Base-by-base conservation (phyloP, 2,329 filamentous ascomycete genomes). In the Colletotrichum melonis region DNA sequence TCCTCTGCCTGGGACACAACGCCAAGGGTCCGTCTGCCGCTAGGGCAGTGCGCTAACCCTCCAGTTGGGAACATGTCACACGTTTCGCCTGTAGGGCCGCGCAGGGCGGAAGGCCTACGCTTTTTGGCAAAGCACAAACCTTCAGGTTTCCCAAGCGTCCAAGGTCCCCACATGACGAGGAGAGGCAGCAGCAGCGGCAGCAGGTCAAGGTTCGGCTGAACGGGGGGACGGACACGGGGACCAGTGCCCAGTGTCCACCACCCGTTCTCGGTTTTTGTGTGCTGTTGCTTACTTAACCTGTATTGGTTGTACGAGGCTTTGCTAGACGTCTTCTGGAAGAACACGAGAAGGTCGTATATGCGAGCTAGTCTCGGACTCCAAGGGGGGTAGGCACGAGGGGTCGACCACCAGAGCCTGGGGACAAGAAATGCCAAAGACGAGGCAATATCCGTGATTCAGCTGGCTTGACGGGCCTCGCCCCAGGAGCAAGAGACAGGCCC, bases 1-100 rank as follows among this genome's bases (percentile, higher is more conserved):
- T 14, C 28, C 35, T 8, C 28, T 63, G 35, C 46, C 26, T 69
- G 55, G 35, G 67, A 62, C 46, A 26, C 55, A 46, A 46, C 42
- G 28, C 67, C 70, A 69, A 60, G 66, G 66, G 32, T 30, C 32
- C 55, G 55, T 35, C 46, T 73, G 42, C 66, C 69, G 65, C 69
- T 64, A 73, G 42, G 19, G 35, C 46, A 60, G 32, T 28, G 46
- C 35, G 46, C 67, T 60, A 65, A 57, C 60, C 70, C 32, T 70
- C 24, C 60, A 52, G 55, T 49, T 26, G 70, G 66, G 46, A 70
- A 52, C 49, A 26, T 52, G 46, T 38, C 32, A 65, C 35, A 42
- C 35, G 52, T 32, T 49, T 49, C 42, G 42, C 42, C 19, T 46
- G 57, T 69, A 63, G 59, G 69, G 58, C 54, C 28, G 26, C 42